Evolutionary conservation across 352 stramenopile species (phyloP), one percentile per base, ranked within the genome.

Genomic region (Globisporangium mamillatum): DNA sequence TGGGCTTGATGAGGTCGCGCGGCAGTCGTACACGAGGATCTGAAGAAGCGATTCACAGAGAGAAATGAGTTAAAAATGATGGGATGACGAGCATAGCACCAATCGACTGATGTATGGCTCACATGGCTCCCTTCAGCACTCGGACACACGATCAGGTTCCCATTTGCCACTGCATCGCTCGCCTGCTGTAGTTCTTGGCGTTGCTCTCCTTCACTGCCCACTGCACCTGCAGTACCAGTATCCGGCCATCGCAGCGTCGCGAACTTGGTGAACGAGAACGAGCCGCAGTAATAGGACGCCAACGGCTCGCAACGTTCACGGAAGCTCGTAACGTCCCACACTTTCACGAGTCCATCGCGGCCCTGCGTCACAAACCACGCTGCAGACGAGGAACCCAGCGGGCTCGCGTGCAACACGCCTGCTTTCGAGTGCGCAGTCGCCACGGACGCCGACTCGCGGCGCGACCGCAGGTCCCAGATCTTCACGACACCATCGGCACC

Each of bases 241-340:
- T 56, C 25, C 27, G 55, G 44, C 81, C 79, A 89, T 8, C 81
- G 77, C 69, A 81, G 53, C 38, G 78, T 81, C 38, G 81, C 72
- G 38, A 76, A 79, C 67, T 90, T 90, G 38, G 81, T 88, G 68
- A 90, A 90, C 63, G 80, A 84, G 67, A 77, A 88, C n/a, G 78
- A 87, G 29, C 78, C 80, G 63, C 81, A 86, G 60, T 87, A 87
- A 55, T 82, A 87, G 48, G 72, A 73, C 1, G 55, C 22, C 24
- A 86, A 24, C 25, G 81, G 78, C 14, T 78, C 64, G 5, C 64
- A 44, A 55, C 54, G 16, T 12, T 46, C 41, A 3, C 38, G 54
- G 12, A 86, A 82, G 4, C 67, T 66, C 22, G 63, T 36, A 1
- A 63, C 54, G 34, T 92, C 82, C 88, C 88, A 95, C 14, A 93